Evolutionary conservation across 139 green algal species (phyloP).

Genomic region (Chlamydomonas applanata): DNA sequence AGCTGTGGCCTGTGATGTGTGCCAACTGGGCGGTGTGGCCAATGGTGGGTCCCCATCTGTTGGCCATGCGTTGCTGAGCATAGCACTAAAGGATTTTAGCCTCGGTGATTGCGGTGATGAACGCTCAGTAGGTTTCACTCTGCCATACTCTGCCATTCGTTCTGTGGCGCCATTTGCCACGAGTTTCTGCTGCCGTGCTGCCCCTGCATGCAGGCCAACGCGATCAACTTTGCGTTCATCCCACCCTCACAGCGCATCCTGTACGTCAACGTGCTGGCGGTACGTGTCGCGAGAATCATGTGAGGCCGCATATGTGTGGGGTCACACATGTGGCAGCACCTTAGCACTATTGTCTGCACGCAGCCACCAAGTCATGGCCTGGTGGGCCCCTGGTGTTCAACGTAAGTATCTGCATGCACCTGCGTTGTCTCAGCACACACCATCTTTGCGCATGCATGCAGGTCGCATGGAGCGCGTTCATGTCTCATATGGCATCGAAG

Average conservation of each 20-base stretch:
- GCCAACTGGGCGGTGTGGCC: conserved; percentile 58
- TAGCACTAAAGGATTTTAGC: too few species aligned
- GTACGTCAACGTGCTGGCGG: conserved; percentile 78
- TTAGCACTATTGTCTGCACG: not conserved
- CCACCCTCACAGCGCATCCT: conserved; percentile 73
- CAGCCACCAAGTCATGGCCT: not conserved
- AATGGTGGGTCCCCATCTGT: not conserved
- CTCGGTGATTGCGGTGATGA: too few species aligned
- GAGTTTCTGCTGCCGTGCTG: too few species aligned
- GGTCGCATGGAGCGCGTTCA: conserved; percentile 43
- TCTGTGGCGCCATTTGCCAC: too few species aligned
- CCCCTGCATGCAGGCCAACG: not conserved
- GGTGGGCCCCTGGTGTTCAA: not conserved
- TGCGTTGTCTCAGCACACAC: not conserved
- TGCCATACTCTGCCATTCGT: too few species aligned
- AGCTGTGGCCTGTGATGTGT: conserved; percentile 56
- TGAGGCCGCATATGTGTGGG: not conserved
- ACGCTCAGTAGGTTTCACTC: too few species aligned
- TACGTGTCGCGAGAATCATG: conserved; percentile 17
- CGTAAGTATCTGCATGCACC: not conserved
- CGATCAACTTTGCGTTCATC: conserved; percentile 81
- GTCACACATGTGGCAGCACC: not conserved
- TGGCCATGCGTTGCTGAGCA: too few species aligned
- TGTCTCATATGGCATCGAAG: conserved; percentile 42
- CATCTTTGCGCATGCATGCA: not conserved